Evolutionary conservation across 768 basidiomycete genomes (phyloP), one percentile per base, ranked within the genome.

Genomic region (Podaxis sp.): DNA sequence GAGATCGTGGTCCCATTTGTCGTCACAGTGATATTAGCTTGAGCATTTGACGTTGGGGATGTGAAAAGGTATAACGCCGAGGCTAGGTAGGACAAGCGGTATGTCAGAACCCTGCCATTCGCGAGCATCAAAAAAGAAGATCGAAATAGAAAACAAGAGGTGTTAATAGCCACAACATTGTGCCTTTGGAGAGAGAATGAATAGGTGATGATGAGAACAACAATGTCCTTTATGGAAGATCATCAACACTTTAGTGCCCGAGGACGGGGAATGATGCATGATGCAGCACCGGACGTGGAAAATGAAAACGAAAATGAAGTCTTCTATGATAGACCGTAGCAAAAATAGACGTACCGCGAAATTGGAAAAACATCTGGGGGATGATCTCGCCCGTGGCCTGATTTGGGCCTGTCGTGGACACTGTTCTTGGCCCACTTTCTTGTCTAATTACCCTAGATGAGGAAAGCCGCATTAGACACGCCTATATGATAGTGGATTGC

Each of bases 341-440:
- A 51, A 23, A 23, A 52, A 51, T 55, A 54, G 40, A 23, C 32
- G 63, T 71, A 83, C 85, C 85, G 73, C 74, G 75, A 70, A 85
- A 83, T 35, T 72, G 74, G 57, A 87, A 67, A 65, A 85, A 86
- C 73, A 86, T 73, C 61, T 86, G 85, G 1, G 84, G 85, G 60
- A 83, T 69, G 40, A 82, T 74, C 58, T 77, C 69, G 21, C 69
- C 75, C 14, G 77, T 71, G 42, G 69, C 70, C 40, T 75, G 66
- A 64, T 74, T 73, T 4, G 82, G 79, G 1, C 84, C 84, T 47
- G 69, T 62, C 18, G 82, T 80, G 38, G 76, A 72, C 25, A 77
- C 70, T 36, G 71, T 59, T 6, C 66, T 61, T 36, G 59, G 51
- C 21, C 66, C 68, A 57, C 64, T 62, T 21, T 65, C 63, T 66